Conservation (phyloP, 768 basidiomycete genomes). For the Boletus sensibilis region DNA sequence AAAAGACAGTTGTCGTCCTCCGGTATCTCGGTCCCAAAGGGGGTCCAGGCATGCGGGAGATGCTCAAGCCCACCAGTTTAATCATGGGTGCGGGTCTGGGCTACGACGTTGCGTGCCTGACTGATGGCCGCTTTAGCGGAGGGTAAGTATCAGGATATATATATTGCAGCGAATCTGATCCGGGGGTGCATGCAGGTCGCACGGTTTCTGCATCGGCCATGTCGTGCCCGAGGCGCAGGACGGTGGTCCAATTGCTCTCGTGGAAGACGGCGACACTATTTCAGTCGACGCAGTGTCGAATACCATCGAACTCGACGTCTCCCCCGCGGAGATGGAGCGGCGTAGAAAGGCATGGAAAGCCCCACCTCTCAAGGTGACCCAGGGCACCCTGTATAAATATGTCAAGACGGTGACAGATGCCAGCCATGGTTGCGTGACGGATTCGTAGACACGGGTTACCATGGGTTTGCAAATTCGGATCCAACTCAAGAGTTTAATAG, state of each 20-base stretch:
- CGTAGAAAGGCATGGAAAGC: constrained; percentile 76
- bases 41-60: constrained; percentile 99
- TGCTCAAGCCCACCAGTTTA: constrained; percentile 96
- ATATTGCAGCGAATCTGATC: constrained; percentile 16
- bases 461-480: constrained; percentile 5
- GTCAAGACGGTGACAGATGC: constrained; percentile 86
- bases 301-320: constrained; percentile 73
- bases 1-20: constrained; percentile 95
- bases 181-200: constrained; percentile 56
- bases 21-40: constrained; percentile 97
- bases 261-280: constrained; percentile 84
- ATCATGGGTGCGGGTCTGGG: constrained; percentile 99
- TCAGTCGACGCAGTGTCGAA: constrained; percentile 88
- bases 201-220: constrained; percentile 96
- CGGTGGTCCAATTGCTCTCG: constrained; percentile 90
- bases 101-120: constrained; percentile 92
- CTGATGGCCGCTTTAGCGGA: constrained; percentile 97
- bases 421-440: constrained; percentile 89
- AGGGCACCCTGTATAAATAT: constrained; percentile 89
- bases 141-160: constrained; percentile 58
- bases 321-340: constrained; percentile 73
- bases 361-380: constrained; percentile 78
- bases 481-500: constrained; percentile 8
- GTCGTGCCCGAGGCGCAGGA: constrained; percentile 96
- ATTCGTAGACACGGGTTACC: constrained; percentile 48